Evolutionary conservation across 208 protist species (phyloP), one percentile per base, ranked within the genome.

Genomic region (Kentomonas sorsogonicus): DNA sequence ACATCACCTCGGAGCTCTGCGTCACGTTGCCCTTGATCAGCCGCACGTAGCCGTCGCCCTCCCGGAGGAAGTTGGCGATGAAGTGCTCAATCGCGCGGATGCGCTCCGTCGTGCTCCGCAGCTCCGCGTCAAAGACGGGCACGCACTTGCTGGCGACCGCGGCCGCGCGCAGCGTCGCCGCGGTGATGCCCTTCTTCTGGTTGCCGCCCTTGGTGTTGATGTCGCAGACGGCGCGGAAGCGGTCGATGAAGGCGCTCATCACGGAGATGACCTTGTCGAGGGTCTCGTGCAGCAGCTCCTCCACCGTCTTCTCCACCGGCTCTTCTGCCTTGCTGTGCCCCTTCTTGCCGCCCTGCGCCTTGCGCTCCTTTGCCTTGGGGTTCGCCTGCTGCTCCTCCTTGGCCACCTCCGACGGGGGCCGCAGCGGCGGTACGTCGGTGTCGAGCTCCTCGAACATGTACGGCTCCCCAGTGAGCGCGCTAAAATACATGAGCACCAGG

Each of bases 401-500:
- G 5, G 46, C 16, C 6, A 73, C 62, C 6, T 39, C 43, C 31
- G 51, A 34, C 50, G 40, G 58, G 29, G 26, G 11, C 25, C 39
- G 36, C 20, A 62, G 44, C 29, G 66, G 25, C 41, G 71, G 66
- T 34, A 70, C 34, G 25, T 86, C 85, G 3, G 54, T 61, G 26
- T 89, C 79, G 16, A 88, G 51, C 9, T 91, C 80, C 27, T 89
- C 84, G 36, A 89, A 66, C 15, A 58, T 27, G 34, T 79, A 55
- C n/a, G 83, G 79, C 60, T 91, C 83, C 20, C 67, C 69, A 1
- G 77, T 64, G 26, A 82, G 48, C 29, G 72, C 66, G 53, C 65
- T 62, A 46, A 91, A 90, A 72, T 89, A 89, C 18, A 88, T 71
- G n/a, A 73, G 48, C n/a, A 72, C 69, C n/a, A 86, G 47, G 53